Evolutionary conservation across 2,329 filamentous ascomycete species (phyloP).

Genomic region (Macrophomina phaseolina): DNA sequence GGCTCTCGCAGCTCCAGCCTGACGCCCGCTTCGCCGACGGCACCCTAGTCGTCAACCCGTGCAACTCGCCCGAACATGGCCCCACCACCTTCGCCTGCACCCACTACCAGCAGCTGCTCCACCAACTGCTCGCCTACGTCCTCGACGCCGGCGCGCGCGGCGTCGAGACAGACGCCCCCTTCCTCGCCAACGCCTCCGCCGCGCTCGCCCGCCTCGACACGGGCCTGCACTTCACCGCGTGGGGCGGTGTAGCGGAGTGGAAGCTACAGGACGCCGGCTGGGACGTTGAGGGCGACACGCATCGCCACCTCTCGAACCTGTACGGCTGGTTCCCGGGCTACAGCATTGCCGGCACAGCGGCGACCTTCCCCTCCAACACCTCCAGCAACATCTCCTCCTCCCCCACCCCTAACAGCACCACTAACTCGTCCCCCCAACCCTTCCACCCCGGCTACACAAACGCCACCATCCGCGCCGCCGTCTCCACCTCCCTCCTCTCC

Average conservation of each 20-base stretch:
- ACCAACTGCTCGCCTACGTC: slow-evolving; percentile 44
- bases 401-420: slow-evolving; percentile 62
- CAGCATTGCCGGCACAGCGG: slow-evolving; percentile 45
- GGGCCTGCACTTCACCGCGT: slow-evolving; percentile 54
- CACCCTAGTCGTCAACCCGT: slow-evolving; percentile 62
- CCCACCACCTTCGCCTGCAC: slow-evolving; percentile 58
- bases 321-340: slow-evolving; percentile 63
- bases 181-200: slow-evolving; percentile 46
- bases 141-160: slow-evolving; percentile 33
- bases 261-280: slow-evolving; percentile 50
- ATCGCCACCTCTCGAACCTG: slow-evolving; percentile 62
- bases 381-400: slow-evolving; percentile 47
- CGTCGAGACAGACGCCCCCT: slow-evolving; percentile 38
- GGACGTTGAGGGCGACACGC: slow-evolving; percentile 49
- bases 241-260: slow-evolving; percentile 58
- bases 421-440: slow-evolving; percentile 61
- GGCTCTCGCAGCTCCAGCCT: slow-evolving; percentile 59
- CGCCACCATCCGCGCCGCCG: slow-evolving; percentile 51
- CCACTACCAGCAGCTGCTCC: slow-evolving; percentile 61
- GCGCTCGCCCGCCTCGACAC: slow-evolving; percentile 57
- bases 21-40: slow-evolving; percentile 59
- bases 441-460: slow-evolving; percentile 52
- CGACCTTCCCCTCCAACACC: neutral
- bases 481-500: slow-evolving; percentile 53
- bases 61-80: slow-evolving; percentile 64